phyloP scores from a whole-genome alignment of 208 protist genomes.

The Leishmania major region DNA sequence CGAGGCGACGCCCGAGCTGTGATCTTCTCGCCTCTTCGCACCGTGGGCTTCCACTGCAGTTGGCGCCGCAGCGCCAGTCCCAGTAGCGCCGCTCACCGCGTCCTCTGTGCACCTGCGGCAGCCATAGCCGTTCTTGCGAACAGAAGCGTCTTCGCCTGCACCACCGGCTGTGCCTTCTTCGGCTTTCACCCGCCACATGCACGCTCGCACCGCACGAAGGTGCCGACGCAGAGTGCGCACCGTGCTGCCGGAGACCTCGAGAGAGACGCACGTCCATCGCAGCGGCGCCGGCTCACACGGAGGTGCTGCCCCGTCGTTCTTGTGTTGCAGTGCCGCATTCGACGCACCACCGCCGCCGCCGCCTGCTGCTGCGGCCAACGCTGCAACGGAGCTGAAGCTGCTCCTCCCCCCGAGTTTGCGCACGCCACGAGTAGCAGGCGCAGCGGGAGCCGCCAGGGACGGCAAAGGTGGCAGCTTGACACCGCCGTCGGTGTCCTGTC shows the following conservation, averaged over 20 bases:
- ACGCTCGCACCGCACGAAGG: slow-evolving; percentile 24
- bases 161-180: not conserved
- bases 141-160: not conserved
- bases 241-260: slow-evolving; percentile 20
- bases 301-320: slow-evolving; percentile 1
- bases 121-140: not conserved
- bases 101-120: not conserved
- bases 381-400: not conserved
- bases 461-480: slow-evolving; percentile 5
- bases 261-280: slow-evolving; percentile 29
- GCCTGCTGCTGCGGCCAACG: not conserved
- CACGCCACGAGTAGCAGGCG: not conserved
- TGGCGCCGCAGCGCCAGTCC: not conserved
- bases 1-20: not conserved
- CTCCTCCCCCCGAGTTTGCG: not conserved
- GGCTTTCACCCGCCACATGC: slow-evolving; percentile 16
- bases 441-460: not conserved
- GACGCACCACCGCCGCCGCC: not conserved
- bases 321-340: not conserved
- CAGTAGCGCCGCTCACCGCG: not conserved
- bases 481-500: slow-evolving; percentile 4
- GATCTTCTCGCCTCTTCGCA: slow-evolving; percentile 5
- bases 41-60: slow-evolving; percentile 1
- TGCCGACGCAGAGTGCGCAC: slow-evolving; percentile 23
- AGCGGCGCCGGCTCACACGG: slow-evolving; percentile 10